phyloP scores from a whole-genome alignment of 2,329 filamentous ascomycete genomes.

The Emmonsia crescens region DNA sequence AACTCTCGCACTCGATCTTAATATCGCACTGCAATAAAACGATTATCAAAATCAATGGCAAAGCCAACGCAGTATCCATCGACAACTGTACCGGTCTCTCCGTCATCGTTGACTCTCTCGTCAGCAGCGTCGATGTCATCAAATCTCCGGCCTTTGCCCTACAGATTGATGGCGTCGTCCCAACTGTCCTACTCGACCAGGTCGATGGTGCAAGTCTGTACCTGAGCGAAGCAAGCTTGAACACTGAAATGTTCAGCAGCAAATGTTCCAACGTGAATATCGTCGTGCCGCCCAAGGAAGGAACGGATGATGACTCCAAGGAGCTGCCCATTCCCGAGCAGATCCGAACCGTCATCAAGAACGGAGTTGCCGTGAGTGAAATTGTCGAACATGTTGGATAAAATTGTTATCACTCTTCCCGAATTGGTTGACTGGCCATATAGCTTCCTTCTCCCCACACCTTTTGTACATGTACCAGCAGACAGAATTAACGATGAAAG shows the following conservation, averaged over 20 bases:
- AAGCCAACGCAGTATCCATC: slow-evolving; percentile 92
- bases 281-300: slow-evolving; percentile 59
- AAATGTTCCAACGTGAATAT: slow-evolving; percentile 83
- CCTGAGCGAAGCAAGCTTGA: slow-evolving; percentile 65
- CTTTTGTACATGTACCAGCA: neutral
- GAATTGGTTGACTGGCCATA: neutral
- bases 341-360: slow-evolving; percentile 67
- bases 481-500: neutral
- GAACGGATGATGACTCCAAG: slow-evolving; percentile 66
- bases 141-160: slow-evolving; percentile 90
- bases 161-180: slow-evolving; percentile 77
- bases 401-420: neutral
- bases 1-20: slow-evolving; percentile 77
- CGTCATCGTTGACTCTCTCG: slow-evolving; percentile 76
- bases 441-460: neutral
- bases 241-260: slow-evolving; percentile 76
- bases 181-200: slow-evolving; percentile 84
- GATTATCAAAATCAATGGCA: slow-evolving; percentile 79
- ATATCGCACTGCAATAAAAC: slow-evolving; percentile 88
- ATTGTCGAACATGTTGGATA: slow-evolving; percentile 79
- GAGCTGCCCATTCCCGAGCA: slow-evolving; percentile 85
- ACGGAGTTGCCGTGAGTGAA: slow-evolving; percentile 74
- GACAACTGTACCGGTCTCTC: slow-evolving; percentile 81
- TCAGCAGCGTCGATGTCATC: slow-evolving; percentile 88
- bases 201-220: slow-evolving; percentile 85